These are phyloP conservation scores for Aspergillus diversus DNA, from an alignment of 495 filamentous ascomycete genomes.

Conservation along the genomic window DNA sequence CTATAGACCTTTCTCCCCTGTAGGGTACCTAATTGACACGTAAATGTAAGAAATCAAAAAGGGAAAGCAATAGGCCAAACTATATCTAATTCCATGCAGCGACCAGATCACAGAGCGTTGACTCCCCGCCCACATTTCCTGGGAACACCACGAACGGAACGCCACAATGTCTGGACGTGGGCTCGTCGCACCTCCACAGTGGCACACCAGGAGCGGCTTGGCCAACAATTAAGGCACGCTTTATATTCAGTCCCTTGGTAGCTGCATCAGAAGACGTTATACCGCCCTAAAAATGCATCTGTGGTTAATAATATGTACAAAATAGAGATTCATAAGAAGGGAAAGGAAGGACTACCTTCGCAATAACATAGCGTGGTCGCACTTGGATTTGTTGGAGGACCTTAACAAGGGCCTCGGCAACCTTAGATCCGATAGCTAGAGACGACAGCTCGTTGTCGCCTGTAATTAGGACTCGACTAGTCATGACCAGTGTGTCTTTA, in stretches of 20 bases:
- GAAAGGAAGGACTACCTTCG: slow-evolving; percentile 42
- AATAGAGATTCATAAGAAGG: neutral
- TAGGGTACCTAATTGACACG: too few species aligned
- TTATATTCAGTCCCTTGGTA: slow-evolving; percentile 55
- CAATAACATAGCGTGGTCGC: slow-evolving; percentile 55
- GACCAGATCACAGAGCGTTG: slow-evolving; percentile 46
- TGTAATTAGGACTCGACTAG: slow-evolving; percentile 52
- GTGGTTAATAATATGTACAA: neutral
- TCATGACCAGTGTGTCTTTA: slow-evolving; percentile 56
- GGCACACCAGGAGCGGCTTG: slow-evolving; percentile 59
- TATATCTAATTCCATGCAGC: slow-evolving; percentile 37
- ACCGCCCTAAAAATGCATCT: slow-evolving; percentile 40
- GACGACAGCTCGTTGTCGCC: slow-evolving; percentile 49
- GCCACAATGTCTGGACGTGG: slow-evolving; percentile 45
- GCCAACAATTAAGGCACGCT: slow-evolving; percentile 54
- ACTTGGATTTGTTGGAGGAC: slow-evolving; percentile 46
- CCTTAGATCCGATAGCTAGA: slow-evolving; percentile 46
- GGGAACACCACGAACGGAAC: slow-evolving; percentile 60
- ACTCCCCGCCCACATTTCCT: slow-evolving; percentile 58
- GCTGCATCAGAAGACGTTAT: slow-evolving; percentile 59
- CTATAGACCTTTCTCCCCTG: too few species aligned
- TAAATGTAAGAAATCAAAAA: too few species aligned
- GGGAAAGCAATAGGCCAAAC: neutral
- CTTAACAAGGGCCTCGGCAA: slow-evolving; percentile 51
- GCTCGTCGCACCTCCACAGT: slow-evolving; percentile 57